Base-by-base conservation (phyloP, 1,139 yeast species). In the Candida freyschussii region DNA sequence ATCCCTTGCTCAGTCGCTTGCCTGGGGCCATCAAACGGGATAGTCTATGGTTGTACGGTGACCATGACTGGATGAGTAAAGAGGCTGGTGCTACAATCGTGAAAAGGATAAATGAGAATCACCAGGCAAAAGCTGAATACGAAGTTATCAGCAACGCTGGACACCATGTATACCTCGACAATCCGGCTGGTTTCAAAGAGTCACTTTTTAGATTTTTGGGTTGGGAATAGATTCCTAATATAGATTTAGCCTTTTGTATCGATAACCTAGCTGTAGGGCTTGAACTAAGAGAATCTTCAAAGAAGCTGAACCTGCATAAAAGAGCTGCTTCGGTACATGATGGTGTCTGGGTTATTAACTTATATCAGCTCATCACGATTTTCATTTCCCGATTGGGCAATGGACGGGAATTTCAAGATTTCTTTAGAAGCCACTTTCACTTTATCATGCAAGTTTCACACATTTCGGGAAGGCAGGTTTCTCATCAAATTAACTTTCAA, bases 31-130 rank as follows among this genome's bases (percentile, higher is more conserved):
- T 75, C 27, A 51, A 60, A 22, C 65, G 67, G 17, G 72, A 75
- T 19, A 65, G 75, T 22, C 57, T 77, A 45, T 69, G 89, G 63
- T 53, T 85, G 17, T 87, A 86, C 53, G 96, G 96, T 0, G 80
- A 82, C 45, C 72, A 64, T 42, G 96, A 87, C 55, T 87, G 91
- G 72, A 87, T 87, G 96, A 83, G 84, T 52, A 66, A 72, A 10
- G 75, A 72, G 34, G 93, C 94, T 2, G 96, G 95, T 2, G 45
- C 43, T 17, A 48, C 59, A 8, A 67, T 70, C 36, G 74, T 76
- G 29, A 64, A 17, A 45, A 41, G 40, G 23, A 43, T 50, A 13
- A 50, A 50, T 20, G 32, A 50, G 22, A 39, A 43, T 3, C 7
- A 19, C 0, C 53, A 51, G 7, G 51, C 48, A 6, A 60, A 29